Evolutionary conservation across 148 eudicot genomes (phyloP).

Genomic region (Tetragonia tetragonoides): DNA sequence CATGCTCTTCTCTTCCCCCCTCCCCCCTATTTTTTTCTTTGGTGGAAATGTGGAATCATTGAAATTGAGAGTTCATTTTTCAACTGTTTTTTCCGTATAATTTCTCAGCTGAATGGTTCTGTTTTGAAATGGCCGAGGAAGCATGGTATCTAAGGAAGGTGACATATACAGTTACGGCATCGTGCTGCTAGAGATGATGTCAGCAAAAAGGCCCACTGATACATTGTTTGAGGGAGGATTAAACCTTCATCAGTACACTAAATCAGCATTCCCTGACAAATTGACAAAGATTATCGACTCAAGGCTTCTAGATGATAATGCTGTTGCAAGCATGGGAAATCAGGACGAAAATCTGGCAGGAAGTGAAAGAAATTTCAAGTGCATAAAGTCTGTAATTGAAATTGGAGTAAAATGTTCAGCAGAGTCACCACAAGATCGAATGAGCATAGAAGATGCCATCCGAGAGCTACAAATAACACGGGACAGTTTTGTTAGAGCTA

Average conservation of each 20-base stretch:
- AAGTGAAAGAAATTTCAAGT: neutral
- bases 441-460: slow-evolving; percentile 16
- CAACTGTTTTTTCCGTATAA: neutral
- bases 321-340: neutral
- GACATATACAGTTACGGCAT: neutral
- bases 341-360: neutral
- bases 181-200: neutral
- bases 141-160: neutral
- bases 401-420: slow-evolving; percentile 21
- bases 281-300: slow-evolving; percentile 9
- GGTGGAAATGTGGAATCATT: too few relatives aligned
- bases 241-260: slow-evolving; percentile 7
- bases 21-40: neutral
- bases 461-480: neutral
- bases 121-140: neutral
- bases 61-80: neutral
- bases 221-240: neutral
- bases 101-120: neutral
- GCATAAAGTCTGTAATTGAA: slow-evolving; percentile 10
- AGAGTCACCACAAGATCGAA: slow-evolving; percentile 23
- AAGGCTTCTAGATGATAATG: neutral
- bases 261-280: slow-evolving; percentile 11
- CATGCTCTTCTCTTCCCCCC: neutral
- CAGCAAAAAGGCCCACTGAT: neutral
- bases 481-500: neutral